Conservation (phyloP, 176 grass and related monocot genomes). For the barley (Hordeum vulgare) region MorexV3_pseudomolecules_assembly NC_058524.1:628812364-628812863, state of each 20-base stretch:
- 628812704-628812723: too few relatives aligned
- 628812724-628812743: too few relatives aligned
- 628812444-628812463: background rate
- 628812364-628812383: background rate
- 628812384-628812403: slow-evolving; percentile 6
- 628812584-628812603: background rate
- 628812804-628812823: too few relatives aligned
- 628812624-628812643: background rate
- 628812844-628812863: background rate
- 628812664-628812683: background rate
- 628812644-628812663: background rate
- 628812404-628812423: slow-evolving; percentile 3
- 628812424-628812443: background rate
- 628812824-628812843: too few relatives aligned
- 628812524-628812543: background rate
- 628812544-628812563: background rate
- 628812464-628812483: background rate
- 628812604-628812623: background rate
- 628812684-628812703: too few relatives aligned
- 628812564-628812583: background rate
- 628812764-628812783: too few relatives aligned
- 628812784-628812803: too few relatives aligned
- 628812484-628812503: too few relatives aligned
- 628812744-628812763: too few relatives aligned
- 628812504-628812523: background rate